A percentile compares a stretch with the other conserved stretches of the same genome.
Evolutionary conservation across 306 rosid genomes (phyloP).

Genomic region (Albizia julibrissin): DNA sequence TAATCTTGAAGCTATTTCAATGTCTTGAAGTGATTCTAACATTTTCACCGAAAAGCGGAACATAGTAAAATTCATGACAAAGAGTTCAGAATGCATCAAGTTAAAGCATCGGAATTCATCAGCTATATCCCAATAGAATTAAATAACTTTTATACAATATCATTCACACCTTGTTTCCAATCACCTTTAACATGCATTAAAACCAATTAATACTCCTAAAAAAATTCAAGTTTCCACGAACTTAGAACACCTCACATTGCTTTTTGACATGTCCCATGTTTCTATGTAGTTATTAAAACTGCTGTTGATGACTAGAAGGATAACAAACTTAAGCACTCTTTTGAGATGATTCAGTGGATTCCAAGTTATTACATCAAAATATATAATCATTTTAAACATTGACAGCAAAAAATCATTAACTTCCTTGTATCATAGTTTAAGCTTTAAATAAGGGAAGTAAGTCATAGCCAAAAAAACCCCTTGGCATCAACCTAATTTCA

Average conservation of each 20-base stretch:
- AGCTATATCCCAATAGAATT: slow-evolving; percentile 13
- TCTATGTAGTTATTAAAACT: not conserved
- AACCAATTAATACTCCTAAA: slow-evolving; percentile 40
- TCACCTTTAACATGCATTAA: slow-evolving; percentile 37
- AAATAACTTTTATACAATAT: not conserved
- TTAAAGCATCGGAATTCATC: not conserved
- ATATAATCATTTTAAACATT: slow-evolving; percentile 7
- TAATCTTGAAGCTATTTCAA: slow-evolving; percentile 94
- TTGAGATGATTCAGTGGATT: not conserved
- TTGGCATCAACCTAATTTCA: slow-evolving; percentile 18
- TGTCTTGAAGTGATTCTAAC: slow-evolving; percentile 98
- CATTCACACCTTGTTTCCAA: slow-evolving; percentile 14
- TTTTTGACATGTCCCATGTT: not conserved
- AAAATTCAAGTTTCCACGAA: not conserved
- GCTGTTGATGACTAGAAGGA: slow-evolving; percentile 3
- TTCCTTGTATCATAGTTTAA: slow-evolving; percentile 1
- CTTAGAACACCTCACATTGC: not conserved
- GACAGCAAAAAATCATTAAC: slow-evolving; percentile 8
- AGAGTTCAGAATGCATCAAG: slow-evolving; percentile 20
- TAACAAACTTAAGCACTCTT: slow-evolving; percentile 19
- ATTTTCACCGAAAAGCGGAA: slow-evolving; percentile 76
- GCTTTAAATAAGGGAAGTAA: slow-evolving; percentile 9
- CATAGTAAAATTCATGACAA: slow-evolving; percentile 10
- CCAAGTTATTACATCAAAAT: not conserved
- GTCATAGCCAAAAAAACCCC: slow-evolving; percentile 1